These are phyloP conservation scores for Senna tora DNA, from an alignment of 306 rosid genomes.

Conservation along the genomic window DNA sequence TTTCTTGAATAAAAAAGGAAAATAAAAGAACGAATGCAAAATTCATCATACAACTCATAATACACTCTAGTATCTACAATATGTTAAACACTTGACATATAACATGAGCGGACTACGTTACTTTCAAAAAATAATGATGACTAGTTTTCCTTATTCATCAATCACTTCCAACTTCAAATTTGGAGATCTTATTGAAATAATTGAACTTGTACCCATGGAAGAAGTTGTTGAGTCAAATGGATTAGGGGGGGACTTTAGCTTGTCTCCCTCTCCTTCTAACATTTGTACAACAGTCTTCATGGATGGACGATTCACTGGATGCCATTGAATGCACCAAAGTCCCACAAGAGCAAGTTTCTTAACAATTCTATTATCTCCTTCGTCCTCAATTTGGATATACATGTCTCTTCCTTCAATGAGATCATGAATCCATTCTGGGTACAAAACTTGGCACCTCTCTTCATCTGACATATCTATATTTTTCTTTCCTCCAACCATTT, in stretches of 20 bases:
- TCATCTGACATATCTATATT: background rate
- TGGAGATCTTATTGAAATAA: background rate
- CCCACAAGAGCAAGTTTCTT: constrained; percentile 3
- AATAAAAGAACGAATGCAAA: no score
- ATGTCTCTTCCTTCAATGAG: constrained; percentile 14
- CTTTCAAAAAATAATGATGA: background rate
- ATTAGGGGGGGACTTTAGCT: background rate
- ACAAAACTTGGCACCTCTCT: background rate
- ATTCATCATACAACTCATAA: no score
- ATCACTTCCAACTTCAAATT: constrained; percentile 13
- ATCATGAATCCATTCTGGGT: constrained; percentile 24
- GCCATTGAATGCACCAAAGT: constrained; percentile 23
- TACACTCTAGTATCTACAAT: no score
- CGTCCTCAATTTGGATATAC: background rate
- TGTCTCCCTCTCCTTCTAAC: background rate
- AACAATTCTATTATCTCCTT: background rate
- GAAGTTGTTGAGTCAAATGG: constrained; percentile 1
- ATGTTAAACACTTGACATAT: no score
- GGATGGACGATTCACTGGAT: constrained; percentile 4
- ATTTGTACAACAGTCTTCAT: constrained; percentile 6
- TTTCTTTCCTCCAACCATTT: constrained; percentile 31
- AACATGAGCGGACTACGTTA: no score
- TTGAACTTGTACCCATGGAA: background rate
- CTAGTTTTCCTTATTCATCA: background rate
- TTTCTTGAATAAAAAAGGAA: no score